These are phyloP conservation scores for Rhododendron ovatum DNA, from an alignment of 148 eudicot genomes.

Conservation along the genomic window DNA sequence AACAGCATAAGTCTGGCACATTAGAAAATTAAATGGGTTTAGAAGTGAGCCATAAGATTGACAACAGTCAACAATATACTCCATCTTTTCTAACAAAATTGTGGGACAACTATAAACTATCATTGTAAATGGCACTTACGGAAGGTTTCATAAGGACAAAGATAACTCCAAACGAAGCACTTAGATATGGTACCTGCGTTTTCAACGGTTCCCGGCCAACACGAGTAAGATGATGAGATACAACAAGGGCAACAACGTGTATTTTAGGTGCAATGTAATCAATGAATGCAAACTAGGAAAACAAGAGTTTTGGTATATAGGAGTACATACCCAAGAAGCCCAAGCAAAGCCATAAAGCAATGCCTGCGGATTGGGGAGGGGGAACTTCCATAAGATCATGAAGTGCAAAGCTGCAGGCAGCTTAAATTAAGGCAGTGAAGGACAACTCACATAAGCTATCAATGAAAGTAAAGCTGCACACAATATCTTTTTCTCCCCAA, in stretches of 20 bases:
- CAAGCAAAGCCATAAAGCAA: constrained; percentile 88
- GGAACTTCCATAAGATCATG: background rate
- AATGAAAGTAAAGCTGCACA: constrained; percentile 64
- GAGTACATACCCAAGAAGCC: constrained; percentile 80
- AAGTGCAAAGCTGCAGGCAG: background rate
- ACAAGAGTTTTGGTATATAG: background rate
- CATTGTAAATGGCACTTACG: constrained; percentile 38
- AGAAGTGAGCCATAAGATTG: background rate
- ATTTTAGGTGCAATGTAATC: background rate
- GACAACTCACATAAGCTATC: constrained; percentile 65
- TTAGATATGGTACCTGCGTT: constrained; percentile 78
- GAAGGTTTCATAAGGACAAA: constrained; percentile 77
- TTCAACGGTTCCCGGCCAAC: background rate
- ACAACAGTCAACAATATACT: background rate
- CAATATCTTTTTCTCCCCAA: constrained; percentile 74
- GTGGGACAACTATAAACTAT: background rate
- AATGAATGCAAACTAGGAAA: background rate
- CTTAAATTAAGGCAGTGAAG: background rate
- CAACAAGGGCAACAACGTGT: background rate
- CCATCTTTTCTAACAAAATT: background rate
- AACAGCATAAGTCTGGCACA: constrained; percentile 74
- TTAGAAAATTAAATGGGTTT: background rate
- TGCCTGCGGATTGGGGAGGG: constrained; percentile 42
- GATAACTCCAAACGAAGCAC: constrained; percentile 88
- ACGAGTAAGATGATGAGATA: background rate